These are phyloP conservation scores for Aureobasidium sp. DNA, from an alignment of 2,329 filamentous ascomycete genomes.

Conservation along the genomic window DNA sequence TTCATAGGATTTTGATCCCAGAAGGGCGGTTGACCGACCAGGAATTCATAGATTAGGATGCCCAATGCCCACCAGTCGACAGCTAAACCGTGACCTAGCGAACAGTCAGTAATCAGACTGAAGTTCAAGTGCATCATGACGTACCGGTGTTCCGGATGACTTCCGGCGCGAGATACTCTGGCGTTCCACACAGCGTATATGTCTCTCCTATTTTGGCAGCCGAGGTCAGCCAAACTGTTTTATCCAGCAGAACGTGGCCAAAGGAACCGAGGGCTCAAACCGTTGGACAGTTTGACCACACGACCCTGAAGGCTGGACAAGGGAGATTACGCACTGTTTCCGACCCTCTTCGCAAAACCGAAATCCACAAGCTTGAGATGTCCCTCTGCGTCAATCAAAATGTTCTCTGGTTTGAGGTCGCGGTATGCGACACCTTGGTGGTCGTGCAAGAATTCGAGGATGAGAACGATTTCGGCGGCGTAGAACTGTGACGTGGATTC, in stretches of 20 bases:
- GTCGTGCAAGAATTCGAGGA: slow-evolving; percentile 75
- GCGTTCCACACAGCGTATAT: slow-evolving; percentile 76
- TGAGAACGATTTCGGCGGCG: slow-evolving; percentile 73
- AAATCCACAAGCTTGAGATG: slow-evolving; percentile 81
- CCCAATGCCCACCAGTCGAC: slow-evolving; percentile 87
- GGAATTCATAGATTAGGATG: slow-evolving; percentile 76
- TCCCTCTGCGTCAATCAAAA: slow-evolving; percentile 67
- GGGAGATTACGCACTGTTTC: slow-evolving; percentile 39
- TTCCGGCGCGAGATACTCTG: slow-evolving; percentile 77
- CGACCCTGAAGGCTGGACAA: background rate
- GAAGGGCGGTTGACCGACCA: slow-evolving; percentile 78
- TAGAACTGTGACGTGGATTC: slow-evolving; percentile 75
- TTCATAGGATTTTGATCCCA: slow-evolving; percentile 83
- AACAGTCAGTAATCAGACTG: background rate
- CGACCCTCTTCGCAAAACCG: slow-evolving; percentile 74
- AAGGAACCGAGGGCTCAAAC: background rate
- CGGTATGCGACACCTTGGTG: slow-evolving; percentile 73
- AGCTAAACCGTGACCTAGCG: slow-evolving; percentile 54
- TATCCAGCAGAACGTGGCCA: background rate
- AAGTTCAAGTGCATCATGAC: background rate
- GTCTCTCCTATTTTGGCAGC: slow-evolving; percentile 51
- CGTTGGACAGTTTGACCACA: background rate
- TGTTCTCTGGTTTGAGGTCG: slow-evolving; percentile 77
- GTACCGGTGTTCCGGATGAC: slow-evolving; percentile 73
- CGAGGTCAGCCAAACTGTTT: background rate